A percentile compares a stretch with the other conserved stretches of the same genome.
Conservation (phyloP, 768 basidiomycete genomes). For the Mycena rebaudengoi region DNA sequence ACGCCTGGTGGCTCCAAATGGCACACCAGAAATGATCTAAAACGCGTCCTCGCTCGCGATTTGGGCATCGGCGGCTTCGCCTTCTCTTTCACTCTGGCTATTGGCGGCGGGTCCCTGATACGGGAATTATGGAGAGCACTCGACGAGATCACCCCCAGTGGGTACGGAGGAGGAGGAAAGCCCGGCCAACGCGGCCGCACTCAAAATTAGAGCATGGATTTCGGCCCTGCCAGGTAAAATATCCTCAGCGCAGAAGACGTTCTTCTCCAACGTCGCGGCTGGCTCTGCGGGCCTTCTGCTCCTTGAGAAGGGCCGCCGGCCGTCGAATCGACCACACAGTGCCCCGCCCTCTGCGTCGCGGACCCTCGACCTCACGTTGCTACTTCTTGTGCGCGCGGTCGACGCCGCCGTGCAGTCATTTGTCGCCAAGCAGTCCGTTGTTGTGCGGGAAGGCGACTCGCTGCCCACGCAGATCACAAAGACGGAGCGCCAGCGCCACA, state of each 20-base stretch:
- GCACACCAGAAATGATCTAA: conserved; percentile 31
- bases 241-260: conserved; percentile 57
- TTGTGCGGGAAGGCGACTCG: conserved; percentile 23
- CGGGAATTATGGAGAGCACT: conserved; percentile 51
- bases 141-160: conserved; percentile 22
- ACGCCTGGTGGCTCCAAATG: conserved; percentile 39
- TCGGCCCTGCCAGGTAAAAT: conserved; percentile 33
- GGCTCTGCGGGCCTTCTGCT: conserved; percentile 65
- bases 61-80: conserved; percentile 72
- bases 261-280: conserved; percentile 65
- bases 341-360: conserved; percentile 46
- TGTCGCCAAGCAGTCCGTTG: conserved; percentile 45
- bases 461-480: background rate
- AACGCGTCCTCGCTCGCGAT: conserved; percentile 61
- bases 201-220: conserved; percentile 20
- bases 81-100: conserved; percentile 67
- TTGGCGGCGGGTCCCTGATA: conserved; percentile 71
- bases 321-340: conserved; percentile 27
- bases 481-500: conserved; percentile 7
- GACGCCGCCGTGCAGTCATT: conserved; percentile 66
- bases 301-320: conserved; percentile 58
- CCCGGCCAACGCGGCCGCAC: background rate
- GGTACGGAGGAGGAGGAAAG: background rate
- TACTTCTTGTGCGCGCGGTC: conserved; percentile 74
- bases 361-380: conserved; percentile 73